Conservation (phyloP, 2,329 filamentous ascomycete species). For the Botrytis byssoidea region DNA sequence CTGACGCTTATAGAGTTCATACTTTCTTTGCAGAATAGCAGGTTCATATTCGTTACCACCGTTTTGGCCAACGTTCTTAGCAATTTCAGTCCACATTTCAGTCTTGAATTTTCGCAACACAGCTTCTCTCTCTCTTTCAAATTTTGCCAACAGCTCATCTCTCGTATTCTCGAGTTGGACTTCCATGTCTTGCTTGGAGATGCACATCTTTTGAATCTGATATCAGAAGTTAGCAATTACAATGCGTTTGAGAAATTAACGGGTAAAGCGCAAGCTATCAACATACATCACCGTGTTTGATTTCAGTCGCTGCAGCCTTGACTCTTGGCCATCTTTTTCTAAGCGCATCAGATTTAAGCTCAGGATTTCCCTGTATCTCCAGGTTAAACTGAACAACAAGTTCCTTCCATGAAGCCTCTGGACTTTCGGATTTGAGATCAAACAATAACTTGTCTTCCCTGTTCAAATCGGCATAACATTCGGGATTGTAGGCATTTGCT, state of each 20-base stretch:
- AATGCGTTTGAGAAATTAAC: too few species aligned
- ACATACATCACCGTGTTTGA: constrained; percentile 1
- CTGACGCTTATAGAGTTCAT: background rate
- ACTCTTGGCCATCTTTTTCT: constrained; percentile 1
- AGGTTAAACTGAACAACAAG: background rate
- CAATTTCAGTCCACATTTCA: background rate
- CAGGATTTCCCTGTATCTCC: background rate
- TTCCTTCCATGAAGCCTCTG: background rate
- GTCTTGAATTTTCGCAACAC: background rate
- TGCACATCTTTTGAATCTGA: constrained; percentile 10
- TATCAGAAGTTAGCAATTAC: background rate
- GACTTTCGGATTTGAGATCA: background rate
- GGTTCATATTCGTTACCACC: constrained; percentile 7
- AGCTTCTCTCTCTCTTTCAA: background rate
- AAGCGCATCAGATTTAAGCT: background rate
- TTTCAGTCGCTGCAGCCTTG: background rate
- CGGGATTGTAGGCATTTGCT: background rate
- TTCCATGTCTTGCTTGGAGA: background rate
- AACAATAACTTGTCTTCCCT: background rate
- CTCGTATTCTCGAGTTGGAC: background rate
- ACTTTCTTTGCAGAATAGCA: background rate
- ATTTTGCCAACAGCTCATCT: background rate
- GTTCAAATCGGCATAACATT: background rate
- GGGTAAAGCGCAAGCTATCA: too few species aligned
- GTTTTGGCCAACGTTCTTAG: background rate